Conservation (phyloP, 1,284 basidiomycete genomes). For the Ustilago shanxiensis region DNA sequence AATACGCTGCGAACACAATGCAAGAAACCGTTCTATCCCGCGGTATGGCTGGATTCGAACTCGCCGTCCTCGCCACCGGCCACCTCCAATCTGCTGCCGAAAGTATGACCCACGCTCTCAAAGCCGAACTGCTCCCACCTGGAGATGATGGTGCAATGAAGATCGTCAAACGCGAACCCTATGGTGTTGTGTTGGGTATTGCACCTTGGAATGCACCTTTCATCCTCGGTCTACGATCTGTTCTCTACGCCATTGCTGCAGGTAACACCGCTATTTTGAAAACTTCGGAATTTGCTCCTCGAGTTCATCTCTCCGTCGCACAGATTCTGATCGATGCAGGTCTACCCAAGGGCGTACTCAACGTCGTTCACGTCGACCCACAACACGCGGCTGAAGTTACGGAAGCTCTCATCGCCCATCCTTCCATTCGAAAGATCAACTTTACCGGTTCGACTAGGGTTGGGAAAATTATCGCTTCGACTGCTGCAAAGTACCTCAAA, state of each 20-base stretch:
- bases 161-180: slow-evolving; percentile 52
- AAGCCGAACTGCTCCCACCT: slow-evolving; percentile 38
- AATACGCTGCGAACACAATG: slow-evolving; percentile 40
- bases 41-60: slow-evolving; percentile 54
- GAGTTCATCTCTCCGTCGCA: slow-evolving; percentile 73
- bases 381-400: slow-evolving; percentile 73
- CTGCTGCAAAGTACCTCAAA: slow-evolving; percentile 83
- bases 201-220: slow-evolving; percentile 68
- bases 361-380: slow-evolving; percentile 75
- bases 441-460: slow-evolving; percentile 75
- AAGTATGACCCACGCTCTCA: slow-evolving; percentile 42
- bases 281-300: slow-evolving; percentile 75
- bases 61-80: slow-evolving; percentile 36
- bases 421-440: slow-evolving; percentile 73
- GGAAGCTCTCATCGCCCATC: slow-evolving; percentile 76
- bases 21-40: slow-evolving; percentile 45
- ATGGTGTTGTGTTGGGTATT: slow-evolving; percentile 47
- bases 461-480: slow-evolving; percentile 86
- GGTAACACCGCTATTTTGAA: slow-evolving; percentile 79
- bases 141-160: slow-evolving; percentile 43
- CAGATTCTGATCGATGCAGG: slow-evolving; percentile 75
- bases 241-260: slow-evolving; percentile 75
- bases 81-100: slow-evolving; percentile 32
- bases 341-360: slow-evolving; percentile 76
- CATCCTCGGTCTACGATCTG: slow-evolving; percentile 71